Conservation (phyloP, 2,329 filamentous ascomycete genomes). For the Stemphylium beticola region DNA sequence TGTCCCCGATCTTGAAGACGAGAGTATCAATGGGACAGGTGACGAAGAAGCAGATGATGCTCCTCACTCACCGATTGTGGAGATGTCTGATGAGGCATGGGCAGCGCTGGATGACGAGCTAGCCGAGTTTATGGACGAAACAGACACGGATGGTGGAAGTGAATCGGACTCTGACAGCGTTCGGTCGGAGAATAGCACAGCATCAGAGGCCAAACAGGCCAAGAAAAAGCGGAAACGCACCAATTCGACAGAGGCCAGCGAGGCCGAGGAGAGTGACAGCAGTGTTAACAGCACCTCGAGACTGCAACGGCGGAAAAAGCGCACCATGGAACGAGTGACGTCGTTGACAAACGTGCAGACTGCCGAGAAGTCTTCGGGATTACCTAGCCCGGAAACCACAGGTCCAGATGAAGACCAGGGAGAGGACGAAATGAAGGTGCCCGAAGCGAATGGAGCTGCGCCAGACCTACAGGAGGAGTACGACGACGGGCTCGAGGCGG, state of each 20-base stretch:
- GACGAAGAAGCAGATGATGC: slow-evolving; percentile 44
- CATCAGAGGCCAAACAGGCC: slow-evolving; percentile 29
- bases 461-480: slow-evolving; percentile 57
- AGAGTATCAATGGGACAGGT: slow-evolving; percentile 50
- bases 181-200: slow-evolving; percentile 38
- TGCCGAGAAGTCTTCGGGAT: slow-evolving; percentile 49
- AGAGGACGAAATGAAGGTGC: slow-evolving; percentile 54
- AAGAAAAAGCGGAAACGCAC: slow-evolving; percentile 49
- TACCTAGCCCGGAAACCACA: slow-evolving; percentile 49
- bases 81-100: slow-evolving; percentile 47
- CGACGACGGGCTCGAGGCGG: slow-evolving; percentile 57
- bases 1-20: slow-evolving; percentile 52
- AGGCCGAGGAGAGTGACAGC: slow-evolving; percentile 52
- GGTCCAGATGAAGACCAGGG: slow-evolving; percentile 48
- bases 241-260: slow-evolving; percentile 41
- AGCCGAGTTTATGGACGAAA: slow-evolving; percentile 70
- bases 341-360: slow-evolving; percentile 54
- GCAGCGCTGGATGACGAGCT: slow-evolving; percentile 71
- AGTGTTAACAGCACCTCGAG: slow-evolving; percentile 46
- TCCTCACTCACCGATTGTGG: slow-evolving; percentile 30
- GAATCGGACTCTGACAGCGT: slow-evolving; percentile 45
- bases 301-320: slow-evolving; percentile 56
- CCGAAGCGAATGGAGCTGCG: slow-evolving; percentile 36
- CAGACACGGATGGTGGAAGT: slow-evolving; percentile 43
- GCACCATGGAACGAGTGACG: slow-evolving; percentile 54